phyloP scores from a whole-genome alignment of 306 rosid genomes.

The Fragaria vesca region DNA sequence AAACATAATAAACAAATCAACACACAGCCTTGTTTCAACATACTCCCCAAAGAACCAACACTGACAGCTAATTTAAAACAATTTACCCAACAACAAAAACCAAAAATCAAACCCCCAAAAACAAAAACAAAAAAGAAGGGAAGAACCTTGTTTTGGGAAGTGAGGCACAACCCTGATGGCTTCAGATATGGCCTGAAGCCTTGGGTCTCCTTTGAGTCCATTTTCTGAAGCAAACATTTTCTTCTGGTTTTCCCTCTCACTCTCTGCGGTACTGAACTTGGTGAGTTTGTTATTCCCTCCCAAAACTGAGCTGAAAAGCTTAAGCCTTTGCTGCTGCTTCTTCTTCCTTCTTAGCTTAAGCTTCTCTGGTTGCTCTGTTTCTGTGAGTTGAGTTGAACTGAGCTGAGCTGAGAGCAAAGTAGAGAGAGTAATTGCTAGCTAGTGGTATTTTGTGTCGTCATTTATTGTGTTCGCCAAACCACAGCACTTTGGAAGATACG shows the following conservation, averaged over 20 bases:
- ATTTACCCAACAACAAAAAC: neutral
- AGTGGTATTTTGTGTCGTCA: conserved; percentile 25
- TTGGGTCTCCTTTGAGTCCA: conserved; percentile 95
- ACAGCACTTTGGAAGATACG: conserved; percentile 33
- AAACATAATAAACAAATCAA: conserved; percentile 9
- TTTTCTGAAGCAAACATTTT: conserved; percentile 91
- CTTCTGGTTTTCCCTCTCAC: neutral
- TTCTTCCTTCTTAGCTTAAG: neutral
- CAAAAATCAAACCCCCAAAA: too few relatives aligned
- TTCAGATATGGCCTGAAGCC: conserved; percentile 78
- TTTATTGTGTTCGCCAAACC: conserved; percentile 36
- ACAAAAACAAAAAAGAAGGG: neutral
- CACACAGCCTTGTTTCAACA: conserved; percentile 19
- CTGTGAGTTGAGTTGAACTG: neutral
- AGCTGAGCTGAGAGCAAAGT: neutral
- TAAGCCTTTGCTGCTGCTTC: neutral
- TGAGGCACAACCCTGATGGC: conserved; percentile 95
- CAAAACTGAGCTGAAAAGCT: conserved; percentile 15
- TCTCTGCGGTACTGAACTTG: too few relatives aligned
- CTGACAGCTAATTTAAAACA: neutral
- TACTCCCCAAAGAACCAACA: conserved; percentile 16
- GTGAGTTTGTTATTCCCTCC: conserved; percentile 22
- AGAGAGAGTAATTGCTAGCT: conserved; percentile 10
- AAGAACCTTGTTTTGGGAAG: conserved; percentile 81
- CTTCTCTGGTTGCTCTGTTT: neutral